Evolutionary conservation across 768 basidiomycete genomes (phyloP).

Genomic region (Coprinopsis marcescibilis): DNA sequence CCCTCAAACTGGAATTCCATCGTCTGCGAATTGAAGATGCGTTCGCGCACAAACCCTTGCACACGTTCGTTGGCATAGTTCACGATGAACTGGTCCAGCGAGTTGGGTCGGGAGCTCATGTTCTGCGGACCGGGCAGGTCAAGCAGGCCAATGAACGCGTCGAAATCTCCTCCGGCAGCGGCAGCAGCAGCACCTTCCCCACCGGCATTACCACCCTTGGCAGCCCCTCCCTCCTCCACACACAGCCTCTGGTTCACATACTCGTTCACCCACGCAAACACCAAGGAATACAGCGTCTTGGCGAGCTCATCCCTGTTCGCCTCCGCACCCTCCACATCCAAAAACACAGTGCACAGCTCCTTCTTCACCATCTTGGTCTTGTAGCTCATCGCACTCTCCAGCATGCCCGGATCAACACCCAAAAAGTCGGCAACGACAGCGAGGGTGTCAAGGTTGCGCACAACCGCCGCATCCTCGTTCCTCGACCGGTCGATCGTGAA

Average conservation of each 20-base stretch:
- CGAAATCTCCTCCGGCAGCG: slow-evolving; percentile 69
- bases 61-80: slow-evolving; percentile 95
- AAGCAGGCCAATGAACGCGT: slow-evolving; percentile 87
- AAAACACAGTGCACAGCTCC: slow-evolving; percentile 94
- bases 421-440: slow-evolving; percentile 86
- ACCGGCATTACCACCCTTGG: neutral
- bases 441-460: slow-evolving; percentile 80
- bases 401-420: slow-evolving; percentile 64
- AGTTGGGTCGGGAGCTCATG: slow-evolving; percentile 80
- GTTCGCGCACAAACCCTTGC: slow-evolving; percentile 75
- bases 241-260: slow-evolving; percentile 94
- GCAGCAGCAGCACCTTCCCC: neutral
- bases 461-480: slow-evolving; percentile 91
- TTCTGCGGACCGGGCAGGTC: slow-evolving; percentile 94
- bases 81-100: slow-evolving; percentile 93
- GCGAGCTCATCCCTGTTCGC: slow-evolving; percentile 94
- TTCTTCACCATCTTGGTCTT: slow-evolving; percentile 90
- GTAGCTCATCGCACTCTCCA: slow-evolving; percentile 83
- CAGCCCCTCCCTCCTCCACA: slow-evolving; percentile 13
- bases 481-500: slow-evolving; percentile 78
- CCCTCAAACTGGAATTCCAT: slow-evolving; percentile 83
- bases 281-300: slow-evolving; percentile 85
- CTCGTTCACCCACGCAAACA: slow-evolving; percentile 96
- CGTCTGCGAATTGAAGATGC: slow-evolving; percentile 74
- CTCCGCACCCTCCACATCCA: slow-evolving; percentile 90